Base-by-base conservation (phyloP, 208 protist species). In the Balamuthia mandrillaris region DNA sequence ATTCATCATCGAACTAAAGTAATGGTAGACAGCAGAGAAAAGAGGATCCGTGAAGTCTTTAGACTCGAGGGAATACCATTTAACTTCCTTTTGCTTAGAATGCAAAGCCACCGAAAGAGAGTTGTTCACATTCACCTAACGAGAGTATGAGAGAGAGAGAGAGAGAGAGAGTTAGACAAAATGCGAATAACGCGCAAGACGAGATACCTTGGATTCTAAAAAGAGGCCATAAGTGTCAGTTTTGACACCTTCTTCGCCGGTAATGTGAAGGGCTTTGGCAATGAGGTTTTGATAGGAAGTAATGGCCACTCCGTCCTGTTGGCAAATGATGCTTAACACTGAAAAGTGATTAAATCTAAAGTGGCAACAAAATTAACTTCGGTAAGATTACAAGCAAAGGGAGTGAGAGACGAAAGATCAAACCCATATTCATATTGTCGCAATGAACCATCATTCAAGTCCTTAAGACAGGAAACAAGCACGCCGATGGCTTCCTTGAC, bases 1-100 rank as follows among this genome's bases (percentile, higher is more conserved):
- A 29, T 60, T 45, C 39, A 52, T 82, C 51, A 65, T 65, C 54
- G 75, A 45, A 2, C 51, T 52, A 52, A 54, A 82, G 75, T 65
- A 82, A 42, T 82, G 75, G 39, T 82, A 82, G n/a, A 82, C 45
- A 35, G 41, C 41, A 6, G 51, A 45, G 39, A 66, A 82, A 2
- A n/a, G 49, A 37, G 27, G 12, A 35, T 82, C 27, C 18, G 51
- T 24, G n/a, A 82, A 82, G 18, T 33, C 9, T 16, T 35, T 35
- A 39, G 18, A 54, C 39, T 45, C 51, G 37, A 82, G 16, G n/a
- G 60, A 45, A 21, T 51, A 82, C 75, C 75, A 82, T n/a, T n/a
- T n/a, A n/a, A n/a, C n/a, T n/a, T n/a, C n/a, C n/a, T n/a, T n/a
- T n/a, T n/a, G n/a, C n/a, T n/a, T n/a, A n/a, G n/a, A n/a, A n/a